Base-by-base conservation (phyloP, 805 yeast genomes). In the Teunomyces panamensis region DNA sequence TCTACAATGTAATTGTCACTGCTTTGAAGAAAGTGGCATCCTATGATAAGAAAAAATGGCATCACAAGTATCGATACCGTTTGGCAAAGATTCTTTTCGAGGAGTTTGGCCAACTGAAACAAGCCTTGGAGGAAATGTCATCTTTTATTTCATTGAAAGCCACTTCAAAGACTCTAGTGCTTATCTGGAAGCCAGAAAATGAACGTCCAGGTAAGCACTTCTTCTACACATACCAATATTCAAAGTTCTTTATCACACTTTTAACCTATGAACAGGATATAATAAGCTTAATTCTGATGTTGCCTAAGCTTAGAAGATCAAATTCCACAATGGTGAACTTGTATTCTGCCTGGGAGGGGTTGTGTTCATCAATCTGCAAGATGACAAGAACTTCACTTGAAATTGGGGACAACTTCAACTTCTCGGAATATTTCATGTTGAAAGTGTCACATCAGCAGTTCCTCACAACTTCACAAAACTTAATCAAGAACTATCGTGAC, bases 121-220 rank as follows among this genome's bases (percentile, higher is more conserved):
- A 68, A 0, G 94, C 97, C 0, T 71, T 74, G 41, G 77, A 77
- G 9, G 89, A 86, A 53, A 80, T 92, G 79, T 70, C 79, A 1
- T 60, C 73, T 0, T 68, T 89, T 13, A 78, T 91, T 45, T 75
- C 87, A 6, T 63, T 89, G 43, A 87, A 83, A 54, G 74, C 89
- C 0, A 75, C 80, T 2, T 80, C 82, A 37, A 87, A 89, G 58
- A 81, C 85, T 9, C 74, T 94, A 33, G 81, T 91, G 1, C 85
- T 81, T 54, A 87, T 94, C 48, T 94, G 99, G 98, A 89, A 89
- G 56, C 96, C 97, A 0, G 96, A 90, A 42, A 64, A 75, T 56
- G 99, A 95, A 63, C 68, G 95, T 16, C 94, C 97, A 0, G 99
- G 99, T 0, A 89, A 87, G 56, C 97, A 92, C 65, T 92, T 90